Conservation (phyloP, 2,329 filamentous ascomycete species). For the Aureobasidium sp. region DNA sequence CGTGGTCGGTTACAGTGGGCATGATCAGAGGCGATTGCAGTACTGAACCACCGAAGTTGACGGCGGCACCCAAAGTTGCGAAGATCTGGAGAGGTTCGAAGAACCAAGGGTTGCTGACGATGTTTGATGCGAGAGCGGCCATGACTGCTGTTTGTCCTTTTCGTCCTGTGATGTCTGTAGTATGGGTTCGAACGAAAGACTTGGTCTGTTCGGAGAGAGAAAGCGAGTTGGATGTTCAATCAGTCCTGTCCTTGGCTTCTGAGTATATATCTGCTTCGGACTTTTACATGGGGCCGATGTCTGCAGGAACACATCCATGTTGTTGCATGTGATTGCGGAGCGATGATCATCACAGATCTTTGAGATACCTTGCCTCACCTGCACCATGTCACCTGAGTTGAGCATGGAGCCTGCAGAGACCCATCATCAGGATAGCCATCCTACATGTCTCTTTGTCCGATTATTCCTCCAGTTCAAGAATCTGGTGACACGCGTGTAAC, state of each 20-base stretch:
- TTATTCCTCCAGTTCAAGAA: neutral
- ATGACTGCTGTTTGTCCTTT: neutral
- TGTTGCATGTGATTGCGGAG: conserved; percentile 9
- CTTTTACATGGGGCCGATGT: conserved; percentile 14
- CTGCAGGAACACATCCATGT: conserved; percentile 8
- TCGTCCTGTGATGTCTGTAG: neutral
- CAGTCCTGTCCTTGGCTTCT: neutral
- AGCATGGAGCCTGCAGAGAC: neutral
- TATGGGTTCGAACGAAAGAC: neutral
- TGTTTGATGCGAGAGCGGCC: conserved; percentile 2
- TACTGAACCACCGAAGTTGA: conserved; percentile 28
- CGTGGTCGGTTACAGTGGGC: conserved; percentile 24
- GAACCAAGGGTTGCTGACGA: conserved; percentile 1
- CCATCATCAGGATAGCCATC: neutral
- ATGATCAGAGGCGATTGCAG: conserved; percentile 29
- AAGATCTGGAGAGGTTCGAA: conserved; percentile 20
- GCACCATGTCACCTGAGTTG: conserved; percentile 3
- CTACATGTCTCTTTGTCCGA: neutral
- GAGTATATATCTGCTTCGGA: neutral
- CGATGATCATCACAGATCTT: neutral
- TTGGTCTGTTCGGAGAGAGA: neutral
- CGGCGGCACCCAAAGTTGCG: conserved; percentile 25
- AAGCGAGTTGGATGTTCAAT: neutral
- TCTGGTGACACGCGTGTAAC: neutral
- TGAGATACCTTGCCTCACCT: neutral